Conservation (phyloP, 2,329 filamentous ascomycete species). For the Alternaria incomplexa region DNA sequence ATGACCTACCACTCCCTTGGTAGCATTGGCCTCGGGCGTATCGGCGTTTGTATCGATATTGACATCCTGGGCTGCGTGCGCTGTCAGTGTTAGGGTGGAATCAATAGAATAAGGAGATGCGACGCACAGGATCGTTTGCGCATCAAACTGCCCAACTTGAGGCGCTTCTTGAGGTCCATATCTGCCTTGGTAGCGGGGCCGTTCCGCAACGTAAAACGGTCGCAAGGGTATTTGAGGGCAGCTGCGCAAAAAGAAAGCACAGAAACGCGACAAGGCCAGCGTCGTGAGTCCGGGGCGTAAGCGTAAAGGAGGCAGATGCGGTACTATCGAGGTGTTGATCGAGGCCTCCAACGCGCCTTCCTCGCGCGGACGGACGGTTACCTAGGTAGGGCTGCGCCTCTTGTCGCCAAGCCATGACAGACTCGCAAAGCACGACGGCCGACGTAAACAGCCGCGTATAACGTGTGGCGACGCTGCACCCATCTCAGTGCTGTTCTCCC, state of each 20-base stretch:
- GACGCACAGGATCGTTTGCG: constrained; percentile 39
- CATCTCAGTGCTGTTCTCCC: neutral
- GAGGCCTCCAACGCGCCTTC: constrained; percentile 8
- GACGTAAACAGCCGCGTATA: constrained; percentile 36
- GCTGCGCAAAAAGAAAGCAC: neutral
- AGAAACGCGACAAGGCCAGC: neutral
- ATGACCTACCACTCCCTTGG: constrained; percentile 68
- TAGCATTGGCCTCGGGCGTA: constrained; percentile 70
- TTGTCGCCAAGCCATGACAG: constrained; percentile 25
- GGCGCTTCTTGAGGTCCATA: constrained; percentile 50
- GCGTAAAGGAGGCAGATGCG: neutral
- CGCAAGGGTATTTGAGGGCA: neutral
- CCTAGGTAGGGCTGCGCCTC: constrained; percentile 24
- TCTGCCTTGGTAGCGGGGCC: constrained; percentile 10
- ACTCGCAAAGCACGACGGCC: constrained; percentile 2
- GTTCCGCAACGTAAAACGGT: neutral
- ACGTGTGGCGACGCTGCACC: constrained; percentile 2
- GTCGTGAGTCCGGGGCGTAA: neutral
- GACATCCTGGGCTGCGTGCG: constrained; percentile 34
- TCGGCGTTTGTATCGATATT: constrained; percentile 52
- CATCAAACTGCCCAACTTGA: constrained; percentile 45
- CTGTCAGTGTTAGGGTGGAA: constrained; percentile 18
- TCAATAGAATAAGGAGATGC: neutral
- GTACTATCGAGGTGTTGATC: neutral
- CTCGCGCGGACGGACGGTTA: constrained; percentile 3